phyloP scores from a whole-genome alignment of 2,329 filamentous ascomycete species.

The Ophiocordyceps sinensis region DNA sequence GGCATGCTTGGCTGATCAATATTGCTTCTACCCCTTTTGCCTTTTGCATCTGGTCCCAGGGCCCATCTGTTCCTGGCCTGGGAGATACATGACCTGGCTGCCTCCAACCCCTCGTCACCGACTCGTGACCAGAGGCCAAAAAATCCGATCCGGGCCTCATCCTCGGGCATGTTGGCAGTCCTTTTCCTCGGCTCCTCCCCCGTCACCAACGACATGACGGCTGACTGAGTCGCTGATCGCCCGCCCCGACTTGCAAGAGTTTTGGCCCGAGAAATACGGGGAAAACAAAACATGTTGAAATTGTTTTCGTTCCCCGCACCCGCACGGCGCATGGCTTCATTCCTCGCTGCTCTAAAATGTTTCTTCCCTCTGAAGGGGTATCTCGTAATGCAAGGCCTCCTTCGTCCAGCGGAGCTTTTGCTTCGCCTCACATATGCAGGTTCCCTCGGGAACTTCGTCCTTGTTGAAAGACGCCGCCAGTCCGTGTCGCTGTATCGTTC shows the following conservation, averaged over 20 bases:
- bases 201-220: background rate
- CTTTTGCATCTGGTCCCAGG: too few species aligned
- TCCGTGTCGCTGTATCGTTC: slow-evolving; percentile 20
- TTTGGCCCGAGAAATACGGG: slow-evolving; percentile 25
- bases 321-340: slow-evolving; percentile 22
- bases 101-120: too few species aligned
- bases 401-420: slow-evolving; percentile 11
- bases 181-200: background rate
- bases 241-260: slow-evolving; percentile 20
- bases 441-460: slow-evolving; percentile 20
- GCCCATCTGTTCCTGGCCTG: too few species aligned
- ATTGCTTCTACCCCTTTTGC: too few species aligned
- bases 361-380: slow-evolving; percentile 20
- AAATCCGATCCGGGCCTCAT: too few species aligned
- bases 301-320: slow-evolving; percentile 27
- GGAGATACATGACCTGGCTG: too few species aligned
- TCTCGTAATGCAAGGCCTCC: slow-evolving; percentile 24
- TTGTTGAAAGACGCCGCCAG: slow-evolving; percentile 33
- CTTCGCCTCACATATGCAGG: slow-evolving; percentile 23
- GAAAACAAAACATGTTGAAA: slow-evolving; percentile 33
- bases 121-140: too few species aligned
- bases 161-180: too few species aligned
- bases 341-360: slow-evolving; percentile 12
- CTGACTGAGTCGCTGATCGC: background rate
- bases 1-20: too few species aligned